phyloP scores from a whole-genome alignment of 2,329 filamentous ascomycete species.

The Dactylellina leptospora region DNA sequence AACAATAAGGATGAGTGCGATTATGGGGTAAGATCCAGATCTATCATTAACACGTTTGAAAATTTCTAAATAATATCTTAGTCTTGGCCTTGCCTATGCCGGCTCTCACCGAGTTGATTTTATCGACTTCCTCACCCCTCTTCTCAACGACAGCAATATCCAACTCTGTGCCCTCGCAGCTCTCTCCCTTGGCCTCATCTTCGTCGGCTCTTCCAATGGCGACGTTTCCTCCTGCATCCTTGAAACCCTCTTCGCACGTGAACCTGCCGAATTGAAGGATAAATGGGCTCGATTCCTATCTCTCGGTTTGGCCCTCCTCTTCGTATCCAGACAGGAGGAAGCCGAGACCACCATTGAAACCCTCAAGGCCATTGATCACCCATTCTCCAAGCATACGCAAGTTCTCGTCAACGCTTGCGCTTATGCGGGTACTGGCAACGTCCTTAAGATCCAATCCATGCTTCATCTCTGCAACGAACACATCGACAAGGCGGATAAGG shows the following conservation, averaged over 20 bases:
- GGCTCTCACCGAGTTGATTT: conserved; percentile 91
- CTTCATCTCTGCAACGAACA: conserved; percentile 98
- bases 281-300: conserved; percentile 99
- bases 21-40: conserved; percentile 74
- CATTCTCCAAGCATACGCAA: conserved; percentile 94
- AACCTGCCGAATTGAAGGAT: conserved; percentile 90
- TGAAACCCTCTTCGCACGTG: conserved; percentile 83
- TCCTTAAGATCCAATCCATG: conserved; percentile 95
- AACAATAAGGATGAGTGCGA: conserved; percentile 79
- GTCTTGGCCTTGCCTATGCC: conserved; percentile 90
- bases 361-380: conserved; percentile 94
- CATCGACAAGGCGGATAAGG: conserved; percentile 84
- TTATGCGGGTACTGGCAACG: conserved; percentile 96
- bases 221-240: conserved; percentile 93
- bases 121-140: conserved; percentile 83
- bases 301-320: conserved; percentile 88
- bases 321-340: conserved; percentile 96
- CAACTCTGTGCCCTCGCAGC: conserved; percentile 96
- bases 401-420: conserved; percentile 96
- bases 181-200: conserved; percentile 86
- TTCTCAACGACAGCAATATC: conserved; percentile 91
- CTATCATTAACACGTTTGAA: too few relatives aligned
- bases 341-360: conserved; percentile 98
- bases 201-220: conserved; percentile 88
- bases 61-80: conserved; percentile 7